Conservation (phyloP, 139 green algal genomes). For the Tetraselmis striata region DNA sequence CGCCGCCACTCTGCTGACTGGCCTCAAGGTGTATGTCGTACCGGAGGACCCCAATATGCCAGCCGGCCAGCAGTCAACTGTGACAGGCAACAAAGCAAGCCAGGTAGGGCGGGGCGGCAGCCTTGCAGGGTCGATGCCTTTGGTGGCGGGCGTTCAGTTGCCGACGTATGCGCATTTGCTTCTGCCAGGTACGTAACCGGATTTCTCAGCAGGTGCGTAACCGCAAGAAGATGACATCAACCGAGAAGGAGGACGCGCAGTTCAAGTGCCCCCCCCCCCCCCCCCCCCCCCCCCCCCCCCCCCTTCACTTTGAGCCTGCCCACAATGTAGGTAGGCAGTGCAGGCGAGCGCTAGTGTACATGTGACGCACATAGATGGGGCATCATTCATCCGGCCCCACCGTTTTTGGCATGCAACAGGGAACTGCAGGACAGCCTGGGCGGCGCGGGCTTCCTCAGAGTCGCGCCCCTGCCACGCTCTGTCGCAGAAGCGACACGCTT, state of each 20-base stretch:
- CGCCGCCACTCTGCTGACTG: neutral
- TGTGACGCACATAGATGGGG: too few species aligned
- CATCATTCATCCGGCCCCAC: neutral
- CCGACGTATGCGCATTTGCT: too few species aligned
- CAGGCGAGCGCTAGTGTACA: too few species aligned
- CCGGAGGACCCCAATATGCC: neutral
- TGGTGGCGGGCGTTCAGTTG: too few species aligned
- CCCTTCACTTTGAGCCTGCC: neutral
- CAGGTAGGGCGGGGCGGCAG: too few species aligned
- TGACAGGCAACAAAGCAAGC: neutral
- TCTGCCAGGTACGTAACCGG: neutral
- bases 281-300: too few species aligned
- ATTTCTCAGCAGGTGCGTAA: neutral
- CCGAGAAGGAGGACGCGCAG: neutral
- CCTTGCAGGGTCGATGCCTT: too few species aligned
- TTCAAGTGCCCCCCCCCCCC: neutral
- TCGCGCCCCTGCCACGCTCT: neutral
- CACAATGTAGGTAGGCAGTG: too few species aligned
- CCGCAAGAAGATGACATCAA: neutral
- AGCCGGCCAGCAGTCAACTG: neutral
- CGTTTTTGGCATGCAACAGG: neutral
- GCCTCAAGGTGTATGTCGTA: neutral
- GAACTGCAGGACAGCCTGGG: neutral
- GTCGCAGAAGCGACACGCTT: neutral
- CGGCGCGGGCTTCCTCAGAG: neutral